These are phyloP conservation scores for Leucosporidium scottii DNA, from an alignment of 768 basidiomycete genomes.

Conservation along the genomic window DNA sequence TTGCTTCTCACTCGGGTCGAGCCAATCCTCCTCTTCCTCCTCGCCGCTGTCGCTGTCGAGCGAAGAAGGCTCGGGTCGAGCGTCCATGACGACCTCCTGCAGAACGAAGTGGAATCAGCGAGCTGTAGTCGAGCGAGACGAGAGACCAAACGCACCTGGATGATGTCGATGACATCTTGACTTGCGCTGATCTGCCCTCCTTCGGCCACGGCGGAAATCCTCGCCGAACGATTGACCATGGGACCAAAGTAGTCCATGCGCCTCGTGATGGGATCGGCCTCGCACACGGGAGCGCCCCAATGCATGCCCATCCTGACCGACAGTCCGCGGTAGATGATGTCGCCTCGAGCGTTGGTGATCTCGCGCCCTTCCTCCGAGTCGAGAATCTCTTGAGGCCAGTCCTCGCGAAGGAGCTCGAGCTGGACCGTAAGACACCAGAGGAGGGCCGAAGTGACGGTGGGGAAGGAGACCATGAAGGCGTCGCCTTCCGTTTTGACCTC, in stretches of 20 bases:
- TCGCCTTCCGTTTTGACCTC: conserved; percentile 99
- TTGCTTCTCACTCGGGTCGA: conserved; percentile 38
- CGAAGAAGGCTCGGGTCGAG: conserved; percentile 54
- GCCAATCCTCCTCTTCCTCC: conserved; percentile 36
- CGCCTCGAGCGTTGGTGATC: conserved; percentile 52
- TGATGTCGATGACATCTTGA: conserved; percentile 62
- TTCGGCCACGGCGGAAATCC: conserved; percentile 70
- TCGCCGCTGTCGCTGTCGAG: conserved; percentile 44
- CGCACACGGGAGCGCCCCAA: conserved; percentile 80
- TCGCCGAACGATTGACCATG: conserved; percentile 65
- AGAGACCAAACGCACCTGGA: conserved; percentile 5
- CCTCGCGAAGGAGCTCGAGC: conserved; percentile 64
- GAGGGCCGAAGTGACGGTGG: conserved; percentile 72
- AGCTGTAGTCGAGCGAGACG: no score
- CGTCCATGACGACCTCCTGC: conserved; percentile 53
- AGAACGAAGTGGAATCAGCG: no score
- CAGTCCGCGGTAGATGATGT: conserved; percentile 71
- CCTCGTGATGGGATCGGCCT: conserved; percentile 78
- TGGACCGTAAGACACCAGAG: conserved; percentile 89
- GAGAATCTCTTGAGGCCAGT: conserved; percentile 89
- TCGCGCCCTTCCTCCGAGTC: conserved; percentile 86
- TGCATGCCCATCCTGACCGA: conserved; percentile 98
- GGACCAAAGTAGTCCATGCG: conserved; percentile 56
- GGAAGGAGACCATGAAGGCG: conserved; percentile 97
- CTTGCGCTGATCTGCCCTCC: conserved; percentile 88